Evolutionary conservation across 1,139 yeast species (phyloP), one percentile per base, ranked within the genome.

Genomic region (Geotrichum cucujoidarum): DNA sequence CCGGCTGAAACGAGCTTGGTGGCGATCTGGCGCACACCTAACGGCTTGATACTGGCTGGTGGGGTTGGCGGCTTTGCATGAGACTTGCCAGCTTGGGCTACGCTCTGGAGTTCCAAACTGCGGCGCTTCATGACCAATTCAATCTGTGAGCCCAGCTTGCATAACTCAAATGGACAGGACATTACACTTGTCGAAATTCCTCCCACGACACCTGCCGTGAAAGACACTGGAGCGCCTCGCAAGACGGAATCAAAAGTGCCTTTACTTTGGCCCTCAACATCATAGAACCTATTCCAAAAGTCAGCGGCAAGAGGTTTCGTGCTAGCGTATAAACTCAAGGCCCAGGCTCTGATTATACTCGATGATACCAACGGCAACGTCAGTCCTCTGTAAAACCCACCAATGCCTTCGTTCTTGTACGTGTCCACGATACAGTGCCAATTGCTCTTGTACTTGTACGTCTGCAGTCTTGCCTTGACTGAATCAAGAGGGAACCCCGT

Each of bases 81-180:
- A 18, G 43, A 35, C 27, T 43, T 35, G 16, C 50, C 38, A 10
- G 53, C 40, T 10, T 29, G 39, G 16, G 40, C n/a, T 14, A 34
- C 48, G 18, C 58, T 47, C 20, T 60, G 57, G 53, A 58, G 54
- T 53, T 72, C 72, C 40, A 76, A 21, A 6, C 43, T 49, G 13
- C 53, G 42, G 74, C 59, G 79, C 62, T 52, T 75, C 61, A 57
- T 79, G 71, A 57, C 60, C 39, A 62, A 52, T 53, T 72, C 75
- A 34, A 87, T 76, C 63, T 88, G 95, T 35, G 92, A 83, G 54
- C 83, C 86, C 7, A 87, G 74, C 62, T 88, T 88, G 43, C 92
- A 81, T 63, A 85, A 79, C 63, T 87, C 96, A 62, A 87, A 87
- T 0, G 96, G 96, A 58, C 92, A 83, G 2, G 94, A 86, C 61